These are phyloP conservation scores for Torrubiellomyces zombiae DNA, from an alignment of 2,329 filamentous ascomycete genomes.

Conservation along the genomic window DNA sequence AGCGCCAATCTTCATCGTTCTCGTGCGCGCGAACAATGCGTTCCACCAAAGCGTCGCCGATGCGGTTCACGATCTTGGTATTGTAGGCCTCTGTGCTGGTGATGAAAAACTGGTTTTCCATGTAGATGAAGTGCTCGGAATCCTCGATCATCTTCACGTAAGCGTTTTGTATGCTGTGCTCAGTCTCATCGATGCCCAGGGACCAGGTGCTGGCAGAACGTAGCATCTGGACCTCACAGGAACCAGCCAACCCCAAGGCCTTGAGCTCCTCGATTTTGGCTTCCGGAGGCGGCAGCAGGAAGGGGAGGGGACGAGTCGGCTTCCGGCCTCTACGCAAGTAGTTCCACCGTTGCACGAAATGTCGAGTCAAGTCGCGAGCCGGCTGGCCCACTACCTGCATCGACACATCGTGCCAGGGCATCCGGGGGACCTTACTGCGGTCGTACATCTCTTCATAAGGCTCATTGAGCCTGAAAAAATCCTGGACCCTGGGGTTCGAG, in stretches of 20 bases:
- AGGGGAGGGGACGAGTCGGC: conserved; percentile 82
- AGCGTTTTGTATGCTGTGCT: conserved; percentile 90
- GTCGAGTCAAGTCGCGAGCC: conserved; percentile 79
- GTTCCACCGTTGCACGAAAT: conserved; percentile 97
- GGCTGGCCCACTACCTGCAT: conserved; percentile 98
- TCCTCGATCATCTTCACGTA: conserved; percentile 90
- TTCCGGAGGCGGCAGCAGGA: conserved; percentile 83
- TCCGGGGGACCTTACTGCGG: conserved; percentile 69
- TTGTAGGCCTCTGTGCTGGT: conserved; percentile 80
- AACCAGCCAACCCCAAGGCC: conserved; percentile 73
- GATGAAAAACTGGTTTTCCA: conserved; percentile 98
- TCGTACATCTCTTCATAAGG: conserved; percentile 99
- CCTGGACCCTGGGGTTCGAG: conserved; percentile 86
- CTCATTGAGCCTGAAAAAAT: conserved; percentile 84
- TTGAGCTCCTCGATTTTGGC: conserved; percentile 76
- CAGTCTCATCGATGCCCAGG: conserved; percentile 69
- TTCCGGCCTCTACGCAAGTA: conserved; percentile 87
- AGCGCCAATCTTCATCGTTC: conserved; percentile 79
- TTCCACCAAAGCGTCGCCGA: conserved; percentile 86
- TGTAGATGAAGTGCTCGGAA: conserved; percentile 94
- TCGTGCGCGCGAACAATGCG: conserved; percentile 72
- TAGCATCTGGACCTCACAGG: conserved; percentile 90
- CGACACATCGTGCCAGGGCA: conserved; percentile 97
- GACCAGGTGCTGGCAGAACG: conserved; percentile 88
- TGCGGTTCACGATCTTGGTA: conserved; percentile 77